Percentiles rank a stretch among this genome's conserved stretches.
phyloP scores from a whole-genome alignment of 2,329 filamentous ascomycete species.

The Neoscytalidium dimidiatum region DNA sequence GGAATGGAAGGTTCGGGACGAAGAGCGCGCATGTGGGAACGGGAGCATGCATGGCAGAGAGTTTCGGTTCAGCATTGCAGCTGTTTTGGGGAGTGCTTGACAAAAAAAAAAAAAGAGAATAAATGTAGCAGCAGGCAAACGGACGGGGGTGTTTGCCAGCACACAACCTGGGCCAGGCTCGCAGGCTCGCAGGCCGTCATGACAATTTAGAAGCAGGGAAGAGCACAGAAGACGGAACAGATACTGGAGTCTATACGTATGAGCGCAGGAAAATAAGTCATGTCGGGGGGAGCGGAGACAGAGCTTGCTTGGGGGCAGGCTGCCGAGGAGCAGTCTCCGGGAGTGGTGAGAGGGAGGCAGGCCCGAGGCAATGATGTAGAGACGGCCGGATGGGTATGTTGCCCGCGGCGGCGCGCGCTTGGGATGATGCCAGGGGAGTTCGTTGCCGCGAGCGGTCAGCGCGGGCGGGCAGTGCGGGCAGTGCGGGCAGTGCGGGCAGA shows the following conservation, averaged over 20 bases:
- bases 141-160: background rate
- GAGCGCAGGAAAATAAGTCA: background rate
- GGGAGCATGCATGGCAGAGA: background rate
- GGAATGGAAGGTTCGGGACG: background rate
- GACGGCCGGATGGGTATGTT: background rate
- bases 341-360: background rate
- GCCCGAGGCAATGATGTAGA: background rate
- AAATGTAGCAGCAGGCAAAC: conserved; percentile 15
- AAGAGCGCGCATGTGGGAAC: background rate
- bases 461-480: background rate
- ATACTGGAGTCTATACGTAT: background rate
- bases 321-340: background rate
- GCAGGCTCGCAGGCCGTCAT: background rate
- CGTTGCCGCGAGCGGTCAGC: background rate
- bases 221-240: background rate
- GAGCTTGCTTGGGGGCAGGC: background rate
- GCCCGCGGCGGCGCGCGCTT: too few species aligned
- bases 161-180: background rate
- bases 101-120: too few species aligned
- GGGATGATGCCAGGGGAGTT: background rate
- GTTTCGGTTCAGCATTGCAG: background rate
- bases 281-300: background rate
- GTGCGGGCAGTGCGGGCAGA: background rate
- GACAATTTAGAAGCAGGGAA: background rate
- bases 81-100: background rate